phyloP scores from a whole-genome alignment of 345 rosid species.

The Sisymbrium irio region DNA sequence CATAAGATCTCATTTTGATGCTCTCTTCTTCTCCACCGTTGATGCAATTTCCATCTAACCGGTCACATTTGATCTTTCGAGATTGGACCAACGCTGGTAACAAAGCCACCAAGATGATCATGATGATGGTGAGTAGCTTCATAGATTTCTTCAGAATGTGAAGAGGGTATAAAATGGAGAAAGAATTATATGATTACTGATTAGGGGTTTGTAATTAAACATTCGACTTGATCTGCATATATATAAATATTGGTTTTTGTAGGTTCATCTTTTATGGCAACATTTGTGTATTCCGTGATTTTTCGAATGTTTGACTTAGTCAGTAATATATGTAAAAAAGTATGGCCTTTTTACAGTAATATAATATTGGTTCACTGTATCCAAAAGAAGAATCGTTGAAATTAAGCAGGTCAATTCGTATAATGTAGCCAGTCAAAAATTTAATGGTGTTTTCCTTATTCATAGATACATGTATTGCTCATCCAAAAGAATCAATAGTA shows the following conservation, averaged over 20 bases:
- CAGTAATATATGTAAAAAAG: neutral
- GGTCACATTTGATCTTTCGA: neutral
- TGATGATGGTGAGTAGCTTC: neutral
- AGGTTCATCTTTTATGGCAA: neutral
- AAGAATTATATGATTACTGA: neutral
- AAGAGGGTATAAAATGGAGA: neutral
- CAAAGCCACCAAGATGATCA: neutral
- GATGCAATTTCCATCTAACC: neutral
- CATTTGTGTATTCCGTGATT: neutral
- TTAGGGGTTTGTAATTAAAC: neutral
- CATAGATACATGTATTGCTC: too few species aligned
- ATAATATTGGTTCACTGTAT: neutral
- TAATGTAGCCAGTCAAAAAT: neutral
- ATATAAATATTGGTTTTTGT: neutral
- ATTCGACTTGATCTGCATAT: neutral
- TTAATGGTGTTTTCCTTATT: neutral
- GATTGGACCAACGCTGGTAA: neutral
- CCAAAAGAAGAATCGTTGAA: neutral
- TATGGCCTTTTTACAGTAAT: neutral
- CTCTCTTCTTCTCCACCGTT: neutral
- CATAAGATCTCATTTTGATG: neutral
- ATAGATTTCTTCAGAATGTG: neutral
- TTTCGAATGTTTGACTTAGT: neutral
- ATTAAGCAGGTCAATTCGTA: neutral
- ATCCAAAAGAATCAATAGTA: too few species aligned